Percentiles rank a stretch among this genome's conserved stretches.
Evolutionary conservation across 306 rosid species (phyloP).

Genomic region (Cucumis melo): DNA sequence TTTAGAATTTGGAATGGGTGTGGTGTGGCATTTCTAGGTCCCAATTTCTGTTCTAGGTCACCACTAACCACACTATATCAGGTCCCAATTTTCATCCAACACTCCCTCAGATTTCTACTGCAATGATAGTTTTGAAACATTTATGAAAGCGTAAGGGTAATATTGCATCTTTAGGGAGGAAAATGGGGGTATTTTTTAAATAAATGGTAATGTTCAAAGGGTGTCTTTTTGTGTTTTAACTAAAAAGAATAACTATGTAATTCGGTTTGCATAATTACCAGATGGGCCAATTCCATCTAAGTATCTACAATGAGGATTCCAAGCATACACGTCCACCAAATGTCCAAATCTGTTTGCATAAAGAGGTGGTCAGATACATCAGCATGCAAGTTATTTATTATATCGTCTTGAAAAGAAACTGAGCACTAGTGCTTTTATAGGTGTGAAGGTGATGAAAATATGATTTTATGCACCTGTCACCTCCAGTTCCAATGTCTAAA

Average conservation of each 20-base stretch:
- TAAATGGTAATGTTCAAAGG: too few relatives aligned
- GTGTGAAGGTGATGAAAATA: not conserved
- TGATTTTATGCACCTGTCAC: slow-evolving; percentile 51
- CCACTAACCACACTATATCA: too few relatives aligned
- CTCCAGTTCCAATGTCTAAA: slow-evolving; percentile 65
- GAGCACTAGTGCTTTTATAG: slow-evolving; percentile 8
- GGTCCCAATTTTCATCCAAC: too few relatives aligned
- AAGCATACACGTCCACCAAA: slow-evolving; percentile 78
- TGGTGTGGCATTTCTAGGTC: too few relatives aligned
- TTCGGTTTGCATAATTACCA: slow-evolving; percentile 14
- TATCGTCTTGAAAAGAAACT: slow-evolving; percentile 1
- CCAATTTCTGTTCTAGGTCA: too few relatives aligned
- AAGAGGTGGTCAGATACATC: not conserved
- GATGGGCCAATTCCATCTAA: slow-evolving; percentile 81
- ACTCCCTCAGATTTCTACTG: too few relatives aligned
- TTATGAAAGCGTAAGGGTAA: too few relatives aligned
- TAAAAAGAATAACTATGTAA: not conserved
- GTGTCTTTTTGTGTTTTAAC: too few relatives aligned
- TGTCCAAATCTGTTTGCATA: slow-evolving; percentile 59
- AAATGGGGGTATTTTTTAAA: too few relatives aligned
- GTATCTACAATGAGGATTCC: slow-evolving; percentile 93
- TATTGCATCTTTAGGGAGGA: too few relatives aligned
- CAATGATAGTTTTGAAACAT: too few relatives aligned
- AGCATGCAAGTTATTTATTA: not conserved
- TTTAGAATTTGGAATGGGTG: too few relatives aligned